Evolutionary conservation across 495 filamentous ascomycete genomes (phyloP).

Genomic region (Penicillium roqueforti): DNA sequence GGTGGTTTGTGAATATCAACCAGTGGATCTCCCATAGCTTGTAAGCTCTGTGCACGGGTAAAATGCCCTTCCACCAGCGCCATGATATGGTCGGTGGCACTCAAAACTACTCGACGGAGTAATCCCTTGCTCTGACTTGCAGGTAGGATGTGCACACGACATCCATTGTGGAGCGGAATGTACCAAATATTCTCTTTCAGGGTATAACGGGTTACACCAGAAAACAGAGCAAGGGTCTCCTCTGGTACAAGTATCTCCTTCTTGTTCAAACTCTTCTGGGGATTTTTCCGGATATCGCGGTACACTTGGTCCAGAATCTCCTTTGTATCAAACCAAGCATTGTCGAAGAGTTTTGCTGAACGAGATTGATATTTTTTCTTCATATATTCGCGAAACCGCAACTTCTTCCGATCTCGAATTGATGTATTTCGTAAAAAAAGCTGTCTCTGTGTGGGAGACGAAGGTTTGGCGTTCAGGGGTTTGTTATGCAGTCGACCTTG

Average conservation of each 20-base stretch:
- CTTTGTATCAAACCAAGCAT: conserved; percentile 27
- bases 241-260: conserved; percentile 38
- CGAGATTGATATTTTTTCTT: conserved; percentile 3
- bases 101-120: conserved; percentile 34
- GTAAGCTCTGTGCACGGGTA: conserved; percentile 18
- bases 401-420: conserved; percentile 24
- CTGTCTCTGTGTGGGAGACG: not conserved
- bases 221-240: conserved; percentile 35
- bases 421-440: conserved; percentile 11
- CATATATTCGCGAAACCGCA: conserved; percentile 26
- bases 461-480: not conserved
- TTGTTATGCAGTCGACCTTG: not conserved
- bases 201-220: conserved; percentile 25
- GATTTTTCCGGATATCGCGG: conserved; percentile 6
- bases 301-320: conserved; percentile 25
- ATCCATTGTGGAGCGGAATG: conserved; percentile 35
- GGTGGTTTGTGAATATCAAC: conserved; percentile 29
- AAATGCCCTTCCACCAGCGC: conserved; percentile 30
- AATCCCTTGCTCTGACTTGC: conserved; percentile 30
- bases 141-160: conserved; percentile 35
- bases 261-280: conserved; percentile 15
- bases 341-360: not conserved
- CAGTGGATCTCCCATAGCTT: conserved; percentile 28
- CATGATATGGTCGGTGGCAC: conserved; percentile 31
- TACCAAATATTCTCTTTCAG: conserved; percentile 40